phyloP scores from a whole-genome alignment of 306 rosid species.

The Phaseolus lunatus region DNA sequence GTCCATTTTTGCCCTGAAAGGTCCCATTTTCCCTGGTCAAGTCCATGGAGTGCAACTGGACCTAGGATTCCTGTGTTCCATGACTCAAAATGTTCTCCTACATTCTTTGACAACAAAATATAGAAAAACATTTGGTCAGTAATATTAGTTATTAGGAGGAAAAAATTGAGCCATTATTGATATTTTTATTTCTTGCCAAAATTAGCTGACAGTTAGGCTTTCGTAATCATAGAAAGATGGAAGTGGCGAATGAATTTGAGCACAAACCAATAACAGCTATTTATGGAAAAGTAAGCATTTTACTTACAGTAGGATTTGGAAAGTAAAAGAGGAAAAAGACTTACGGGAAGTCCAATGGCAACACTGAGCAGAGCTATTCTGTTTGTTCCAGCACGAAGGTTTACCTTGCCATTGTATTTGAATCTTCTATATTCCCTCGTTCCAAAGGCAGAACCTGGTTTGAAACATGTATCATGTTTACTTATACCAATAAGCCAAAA shows the following conservation, averaged over 20 bases:
- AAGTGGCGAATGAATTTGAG: not conserved
- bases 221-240: constrained; percentile 7
- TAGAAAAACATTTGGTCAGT: not conserved
- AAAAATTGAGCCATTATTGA: not conserved
- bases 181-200: not conserved
- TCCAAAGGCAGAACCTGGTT: constrained; percentile 81
- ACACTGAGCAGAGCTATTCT: constrained; percentile 83
- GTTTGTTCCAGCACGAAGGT: constrained; percentile 75
- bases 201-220: not conserved
- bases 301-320: constrained; percentile 3
- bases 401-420: constrained; percentile 70
- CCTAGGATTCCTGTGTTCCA: constrained; percentile 91
- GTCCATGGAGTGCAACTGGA: constrained; percentile 85
- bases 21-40: constrained; percentile 83
- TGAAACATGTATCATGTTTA: constrained; percentile 23
- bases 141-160: not conserved
- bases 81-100: constrained; percentile 82
- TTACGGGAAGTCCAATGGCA: constrained; percentile 89
- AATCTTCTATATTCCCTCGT: constrained; percentile 71
- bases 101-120: constrained; percentile 61
- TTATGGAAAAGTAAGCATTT: constrained; percentile 16
- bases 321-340: constrained; percentile 40
- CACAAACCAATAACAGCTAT: not conserved
- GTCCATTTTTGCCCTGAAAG: constrained; percentile 87
- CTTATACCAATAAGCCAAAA: constrained; percentile 15